phyloP scores from a whole-genome alignment of 2,329 filamentous ascomycete genomes.

The Gaeumannomyces sp. region DNA sequence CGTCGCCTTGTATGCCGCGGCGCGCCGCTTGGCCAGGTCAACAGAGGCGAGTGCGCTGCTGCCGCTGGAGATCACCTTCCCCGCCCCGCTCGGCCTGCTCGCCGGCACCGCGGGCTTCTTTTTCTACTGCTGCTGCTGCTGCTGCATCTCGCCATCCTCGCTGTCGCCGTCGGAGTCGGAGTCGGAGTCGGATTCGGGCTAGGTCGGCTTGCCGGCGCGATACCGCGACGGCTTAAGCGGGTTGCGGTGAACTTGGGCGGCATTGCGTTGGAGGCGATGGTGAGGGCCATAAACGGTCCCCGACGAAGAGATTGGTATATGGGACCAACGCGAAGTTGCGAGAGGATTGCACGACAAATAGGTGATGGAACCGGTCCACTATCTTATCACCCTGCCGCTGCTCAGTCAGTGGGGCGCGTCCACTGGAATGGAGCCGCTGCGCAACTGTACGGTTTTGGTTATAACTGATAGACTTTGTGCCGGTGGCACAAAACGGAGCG shows the following conservation, averaged over 20 bases:
- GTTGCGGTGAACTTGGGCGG: constrained; percentile 87
- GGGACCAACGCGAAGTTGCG: not conserved
- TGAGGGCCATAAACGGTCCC: not conserved
- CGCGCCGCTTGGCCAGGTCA: constrained; percentile 6
- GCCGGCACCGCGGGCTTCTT: constrained; percentile 14
- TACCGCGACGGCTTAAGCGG: constrained; percentile 74
- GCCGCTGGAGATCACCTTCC: constrained; percentile 46
- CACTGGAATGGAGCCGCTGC: too few species aligned
- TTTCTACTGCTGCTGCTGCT: constrained; percentile 17
- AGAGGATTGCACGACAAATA: not conserved
- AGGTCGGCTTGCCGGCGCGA: constrained; percentile 72
- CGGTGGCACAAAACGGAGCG: too few species aligned
- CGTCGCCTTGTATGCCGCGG: constrained; percentile 1
- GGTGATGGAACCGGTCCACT: not conserved
- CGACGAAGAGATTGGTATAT: not conserved
- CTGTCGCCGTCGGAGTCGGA: constrained; percentile 32
- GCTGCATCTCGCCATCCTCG: constrained; percentile 27
- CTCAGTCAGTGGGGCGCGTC: not conserved
- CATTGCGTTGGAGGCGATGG: constrained; percentile 30
- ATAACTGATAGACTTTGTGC: too few species aligned
- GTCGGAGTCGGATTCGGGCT: constrained; percentile 42
- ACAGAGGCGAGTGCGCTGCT: constrained; percentile 14
- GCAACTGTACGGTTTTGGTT: not conserved
- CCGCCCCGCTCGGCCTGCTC: constrained; percentile 52
- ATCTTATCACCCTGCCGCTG: not conserved